Evolutionary conservation across 352 stramenopile species (phyloP).

Genomic region (Phytophthora rubi): DNA sequence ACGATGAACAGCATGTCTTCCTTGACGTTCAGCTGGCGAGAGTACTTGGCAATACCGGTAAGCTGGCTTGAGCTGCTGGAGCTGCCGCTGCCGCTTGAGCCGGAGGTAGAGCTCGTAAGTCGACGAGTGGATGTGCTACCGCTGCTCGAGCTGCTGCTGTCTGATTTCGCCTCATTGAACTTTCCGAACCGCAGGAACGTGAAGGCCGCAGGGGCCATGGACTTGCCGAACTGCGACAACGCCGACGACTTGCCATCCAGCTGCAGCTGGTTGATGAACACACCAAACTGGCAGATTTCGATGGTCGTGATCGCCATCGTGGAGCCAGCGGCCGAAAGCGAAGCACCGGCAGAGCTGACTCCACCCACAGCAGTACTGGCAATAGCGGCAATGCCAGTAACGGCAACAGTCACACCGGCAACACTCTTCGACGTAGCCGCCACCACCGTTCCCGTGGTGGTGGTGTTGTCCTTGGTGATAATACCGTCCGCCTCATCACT

Average conservation of each 20-base stretch:
- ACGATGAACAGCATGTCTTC: conserved; percentile 87
- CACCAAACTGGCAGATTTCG: conserved; percentile 82
- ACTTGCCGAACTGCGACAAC: conserved; percentile 71
- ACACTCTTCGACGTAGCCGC: conserved; percentile 73
- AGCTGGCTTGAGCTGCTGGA: conserved; percentile 21
- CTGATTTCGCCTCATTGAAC: conserved; percentile 35
- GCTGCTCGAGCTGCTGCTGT: conserved; percentile 35
- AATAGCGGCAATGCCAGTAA: conserved; percentile 76
- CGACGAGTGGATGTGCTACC: conserved; percentile 35
- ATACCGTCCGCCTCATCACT: conserved; percentile 51
- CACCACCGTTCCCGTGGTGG: conserved; percentile 59
- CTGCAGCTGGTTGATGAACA: conserved; percentile 80
- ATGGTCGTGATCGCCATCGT: conserved; percentile 77
- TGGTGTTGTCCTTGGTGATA: conserved; percentile 74
- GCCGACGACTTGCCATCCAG: conserved; percentile 76
- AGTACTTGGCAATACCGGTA: conserved; percentile 76
- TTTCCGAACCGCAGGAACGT: conserved; percentile 83
- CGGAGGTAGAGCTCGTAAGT: conserved; percentile 25
- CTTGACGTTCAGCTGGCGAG: conserved; percentile 70
- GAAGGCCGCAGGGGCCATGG: conserved; percentile 78
- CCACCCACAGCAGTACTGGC: conserved; percentile 63
- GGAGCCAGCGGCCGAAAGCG: conserved; percentile 57
- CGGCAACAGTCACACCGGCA: conserved; percentile 68
- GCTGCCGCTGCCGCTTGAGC: conserved; percentile 12
- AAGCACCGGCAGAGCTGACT: conserved; percentile 48